Conservation (phyloP, 257 asterid genomes). For the Thymus quinquecostatus region DNA sequence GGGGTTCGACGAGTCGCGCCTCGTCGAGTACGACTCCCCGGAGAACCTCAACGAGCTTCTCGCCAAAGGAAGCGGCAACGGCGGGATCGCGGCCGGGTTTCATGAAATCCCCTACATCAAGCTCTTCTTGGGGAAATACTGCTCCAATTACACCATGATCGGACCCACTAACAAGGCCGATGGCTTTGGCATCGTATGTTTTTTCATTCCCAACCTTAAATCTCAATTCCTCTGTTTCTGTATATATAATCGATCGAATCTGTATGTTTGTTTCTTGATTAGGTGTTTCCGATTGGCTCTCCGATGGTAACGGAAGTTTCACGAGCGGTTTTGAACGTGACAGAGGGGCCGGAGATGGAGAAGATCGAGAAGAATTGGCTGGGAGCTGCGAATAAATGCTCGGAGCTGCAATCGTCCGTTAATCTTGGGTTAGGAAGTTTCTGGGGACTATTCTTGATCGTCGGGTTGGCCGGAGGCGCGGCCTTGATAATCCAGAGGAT, state of each 20-base stretch:
- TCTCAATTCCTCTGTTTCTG: too few species aligned
- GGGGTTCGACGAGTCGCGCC: conserved; percentile 32
- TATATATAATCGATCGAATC: too few species aligned
- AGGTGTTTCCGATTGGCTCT: conserved; percentile 64
- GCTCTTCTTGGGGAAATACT: conserved; percentile 43
- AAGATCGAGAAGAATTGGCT: conserved; percentile 52
- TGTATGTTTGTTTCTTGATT: too few species aligned
- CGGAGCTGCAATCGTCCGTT: too few species aligned
- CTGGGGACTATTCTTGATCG: conserved; percentile 54
- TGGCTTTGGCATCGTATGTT: conserved; percentile 60
- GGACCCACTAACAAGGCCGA: conserved; percentile 47
- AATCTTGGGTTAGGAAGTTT: conserved; percentile 54
- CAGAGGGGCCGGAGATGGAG: conserved; percentile 44
- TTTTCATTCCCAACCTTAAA: too few species aligned
- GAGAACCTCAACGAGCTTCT: conserved; percentile 35
- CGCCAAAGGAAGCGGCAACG: conserved; percentile 29
- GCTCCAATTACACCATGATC: conserved; percentile 44
- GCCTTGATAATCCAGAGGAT: conserved; percentile 25
- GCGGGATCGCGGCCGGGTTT: conserved; percentile 37
- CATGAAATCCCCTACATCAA: conserved; percentile 50
- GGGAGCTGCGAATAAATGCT: conserved; percentile 29
- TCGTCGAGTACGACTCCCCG: conserved; percentile 26
- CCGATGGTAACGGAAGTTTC: conserved; percentile 55
- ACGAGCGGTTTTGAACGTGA: conserved; percentile 49
- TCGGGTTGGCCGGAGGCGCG: conserved; percentile 32